phyloP scores from a whole-genome alignment of 345 rosid genomes.

The Lumnitzera racemosa region DNA sequence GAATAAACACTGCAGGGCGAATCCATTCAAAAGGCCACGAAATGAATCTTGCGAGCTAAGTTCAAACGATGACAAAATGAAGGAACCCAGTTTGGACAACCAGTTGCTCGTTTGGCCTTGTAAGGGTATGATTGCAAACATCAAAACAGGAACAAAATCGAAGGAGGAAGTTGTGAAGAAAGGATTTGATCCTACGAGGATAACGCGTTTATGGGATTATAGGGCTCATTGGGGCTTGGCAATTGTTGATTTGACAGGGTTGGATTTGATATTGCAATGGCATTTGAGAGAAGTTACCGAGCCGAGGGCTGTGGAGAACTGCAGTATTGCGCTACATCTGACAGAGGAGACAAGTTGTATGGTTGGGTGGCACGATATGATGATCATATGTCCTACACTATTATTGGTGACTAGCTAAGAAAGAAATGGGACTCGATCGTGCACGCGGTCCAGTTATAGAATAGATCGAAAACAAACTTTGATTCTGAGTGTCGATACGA shows the following conservation, averaged over 20 bases:
- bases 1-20: conserved; percentile 13
- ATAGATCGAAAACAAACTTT: no score
- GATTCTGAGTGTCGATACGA: no score
- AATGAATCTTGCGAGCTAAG: neutral
- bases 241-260: conserved; percentile 59
- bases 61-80: conserved; percentile 1
- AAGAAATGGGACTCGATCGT: conserved; percentile 42
- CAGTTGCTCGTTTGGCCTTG: conserved; percentile 55
- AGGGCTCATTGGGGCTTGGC: conserved; percentile 59
- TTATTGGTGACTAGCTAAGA: conserved; percentile 37
- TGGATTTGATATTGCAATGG: conserved; percentile 50
- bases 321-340: conserved; percentile 24
- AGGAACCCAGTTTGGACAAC: neutral
- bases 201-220: conserved; percentile 47
- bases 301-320: conserved; percentile 33
- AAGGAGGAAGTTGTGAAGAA: conserved; percentile 33
- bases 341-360: conserved; percentile 29
- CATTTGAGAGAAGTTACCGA: conserved; percentile 43
- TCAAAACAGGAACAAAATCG: conserved; percentile 40
- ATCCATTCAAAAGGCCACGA: neutral
- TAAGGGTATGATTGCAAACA: conserved; percentile 59
- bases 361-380: conserved; percentile 71
- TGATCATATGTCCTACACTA: conserved; percentile 27
- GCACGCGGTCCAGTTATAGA: no score
- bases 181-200: conserved; percentile 66